A percentile compares a stretch with the other conserved stretches of the same genome.
phyloP scores from a whole-genome alignment of 805 yeast species.

The Spathaspora girioi region DNA sequence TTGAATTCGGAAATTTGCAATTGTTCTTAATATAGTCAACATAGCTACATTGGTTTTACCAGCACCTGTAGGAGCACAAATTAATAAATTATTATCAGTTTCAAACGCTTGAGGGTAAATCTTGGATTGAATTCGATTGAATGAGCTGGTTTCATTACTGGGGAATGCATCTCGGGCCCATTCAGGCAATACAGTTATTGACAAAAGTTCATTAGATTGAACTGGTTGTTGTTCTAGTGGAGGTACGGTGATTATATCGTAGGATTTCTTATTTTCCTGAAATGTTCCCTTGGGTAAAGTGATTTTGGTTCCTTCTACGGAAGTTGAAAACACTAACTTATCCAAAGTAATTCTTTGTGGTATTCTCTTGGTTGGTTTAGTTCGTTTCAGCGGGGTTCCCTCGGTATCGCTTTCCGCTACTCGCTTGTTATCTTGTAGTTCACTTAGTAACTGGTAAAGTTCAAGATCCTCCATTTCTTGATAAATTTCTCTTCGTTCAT shows the following conservation, averaged over 20 bases:
- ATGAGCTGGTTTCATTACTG: slow-evolving; percentile 53
- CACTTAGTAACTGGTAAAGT: slow-evolving; percentile 37
- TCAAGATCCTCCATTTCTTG: slow-evolving; percentile 44
- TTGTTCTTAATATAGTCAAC: slow-evolving; percentile 64
- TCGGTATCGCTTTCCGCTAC: slow-evolving; percentile 29
- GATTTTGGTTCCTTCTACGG: slow-evolving; percentile 58
- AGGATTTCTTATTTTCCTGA: slow-evolving; percentile 64
- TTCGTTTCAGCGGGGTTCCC: slow-evolving; percentile 49
- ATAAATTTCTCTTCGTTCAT: slow-evolving; percentile 30
- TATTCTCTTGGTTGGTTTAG: not conserved
- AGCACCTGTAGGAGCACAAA: slow-evolving; percentile 99
- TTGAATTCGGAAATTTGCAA: slow-evolving; percentile 49
- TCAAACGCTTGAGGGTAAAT: slow-evolving; percentile 77
- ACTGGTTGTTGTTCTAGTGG: slow-evolving; percentile 50
- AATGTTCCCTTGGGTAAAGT: slow-evolving; percentile 81
- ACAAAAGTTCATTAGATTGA: slow-evolving; percentile 43
- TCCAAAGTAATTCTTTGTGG: slow-evolving; percentile 7
- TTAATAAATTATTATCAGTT: slow-evolving; percentile 64
- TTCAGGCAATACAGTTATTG: slow-evolving; percentile 62
- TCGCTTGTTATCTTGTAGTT: slow-evolving; percentile 30
- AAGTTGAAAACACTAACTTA: slow-evolving; percentile 4
- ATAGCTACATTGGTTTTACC: slow-evolving; percentile 98
- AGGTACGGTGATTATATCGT: slow-evolving; percentile 92
- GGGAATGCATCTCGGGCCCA: slow-evolving; percentile 85
- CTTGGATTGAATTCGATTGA: slow-evolving; percentile 81